Evolutionary conservation across 2,329 filamentous ascomycete genomes (phyloP).

Genomic region (Fusarium caatingaense): DNA sequence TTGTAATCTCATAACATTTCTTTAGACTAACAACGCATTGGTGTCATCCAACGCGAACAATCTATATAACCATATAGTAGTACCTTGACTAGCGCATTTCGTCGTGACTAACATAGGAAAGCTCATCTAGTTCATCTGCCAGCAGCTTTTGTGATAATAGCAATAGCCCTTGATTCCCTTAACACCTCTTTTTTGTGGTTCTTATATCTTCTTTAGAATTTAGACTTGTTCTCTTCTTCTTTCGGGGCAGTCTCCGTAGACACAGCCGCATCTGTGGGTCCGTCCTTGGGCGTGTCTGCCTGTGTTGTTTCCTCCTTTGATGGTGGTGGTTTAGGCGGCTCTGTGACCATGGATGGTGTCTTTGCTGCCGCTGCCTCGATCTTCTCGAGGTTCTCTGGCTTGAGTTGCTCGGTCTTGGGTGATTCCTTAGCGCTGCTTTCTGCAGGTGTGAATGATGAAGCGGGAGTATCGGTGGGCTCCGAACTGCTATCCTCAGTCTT

Average conservation of each 20-base stretch:
- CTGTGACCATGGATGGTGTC: constrained; percentile 2
- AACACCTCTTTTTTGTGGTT: background rate
- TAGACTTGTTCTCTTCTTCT: constrained; percentile 13
- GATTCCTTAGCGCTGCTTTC: background rate
- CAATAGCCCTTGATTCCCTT: constrained; percentile 4
- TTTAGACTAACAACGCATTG: constrained; percentile 11
- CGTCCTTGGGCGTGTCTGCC: background rate
- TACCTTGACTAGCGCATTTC: constrained; percentile 4
- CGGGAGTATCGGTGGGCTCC: background rate
- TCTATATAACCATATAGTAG: constrained; percentile 17
- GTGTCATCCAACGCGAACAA: background rate
- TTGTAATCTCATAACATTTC: constrained; percentile 2
- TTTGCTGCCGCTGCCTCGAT: constrained; percentile 1
- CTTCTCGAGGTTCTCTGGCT: constrained; percentile 6
- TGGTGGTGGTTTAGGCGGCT: background rate
- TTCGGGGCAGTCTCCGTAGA: background rate
- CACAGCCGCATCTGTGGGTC: background rate
- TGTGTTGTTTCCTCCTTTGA: constrained; percentile 1
- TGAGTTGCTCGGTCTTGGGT: constrained; percentile 4
- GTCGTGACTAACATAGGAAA: constrained; percentile 33
- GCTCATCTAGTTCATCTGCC: constrained; percentile 31
- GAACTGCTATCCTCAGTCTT: background rate
- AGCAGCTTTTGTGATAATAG: constrained; percentile 11
- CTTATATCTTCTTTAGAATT: background rate
- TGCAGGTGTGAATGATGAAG: background rate